Evolutionary conservation across 805 yeast species (phyloP), one percentile per base, ranked within the genome.

Genomic region (Vanderwaltozyma tropicalis): DNA sequence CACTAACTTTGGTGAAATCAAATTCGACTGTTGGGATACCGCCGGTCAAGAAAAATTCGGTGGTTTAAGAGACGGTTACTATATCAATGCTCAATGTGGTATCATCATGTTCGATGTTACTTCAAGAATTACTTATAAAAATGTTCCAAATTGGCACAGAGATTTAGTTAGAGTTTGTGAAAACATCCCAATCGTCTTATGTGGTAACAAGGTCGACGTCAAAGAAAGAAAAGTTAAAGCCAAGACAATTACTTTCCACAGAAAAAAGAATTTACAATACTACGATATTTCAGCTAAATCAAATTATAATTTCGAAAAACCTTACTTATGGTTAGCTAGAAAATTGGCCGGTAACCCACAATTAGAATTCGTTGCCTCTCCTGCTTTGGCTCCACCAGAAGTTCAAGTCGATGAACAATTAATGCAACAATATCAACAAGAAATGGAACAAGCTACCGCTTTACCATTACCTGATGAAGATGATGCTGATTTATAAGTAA

Each of bases 141-240:
- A 92, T 70, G 99, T 92, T 65, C 98, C 99, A 67, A 94, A 92
- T 84, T 92, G 99, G 99, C 96, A 94, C 81, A 83, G 98, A 74
- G 99, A 92, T 70, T 77, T 92, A 64, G 96, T 92, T 49, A 86
- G 99, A 73, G 99, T 92, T 49, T 92, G 99, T 74, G 99, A 92
- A 74, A 92, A 89, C 79, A 92, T 92, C 57, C 99, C 99, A 59
- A 92, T 92, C 59, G 99, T 92, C 45, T 75, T 92, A 53, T 86
- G 96, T 74, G 99, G 99, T 72, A 92, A 92, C 83, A 92, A 92
- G 74, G 99, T 92, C 57, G 99, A 92, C 67, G 98, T 92, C 54
- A 92, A 92, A 77, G 99, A 92, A 76, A 84, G 99, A 71, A 92
- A 92, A 73, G 99, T 92, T 62, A 92, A 92, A 78, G 99, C 99